A percentile compares a stretch with the other conserved stretches of the same genome.
phyloP scores from a whole-genome alignment of 1,284 basidiomycete species.

The Microbotryomycetes sp. region DNA sequence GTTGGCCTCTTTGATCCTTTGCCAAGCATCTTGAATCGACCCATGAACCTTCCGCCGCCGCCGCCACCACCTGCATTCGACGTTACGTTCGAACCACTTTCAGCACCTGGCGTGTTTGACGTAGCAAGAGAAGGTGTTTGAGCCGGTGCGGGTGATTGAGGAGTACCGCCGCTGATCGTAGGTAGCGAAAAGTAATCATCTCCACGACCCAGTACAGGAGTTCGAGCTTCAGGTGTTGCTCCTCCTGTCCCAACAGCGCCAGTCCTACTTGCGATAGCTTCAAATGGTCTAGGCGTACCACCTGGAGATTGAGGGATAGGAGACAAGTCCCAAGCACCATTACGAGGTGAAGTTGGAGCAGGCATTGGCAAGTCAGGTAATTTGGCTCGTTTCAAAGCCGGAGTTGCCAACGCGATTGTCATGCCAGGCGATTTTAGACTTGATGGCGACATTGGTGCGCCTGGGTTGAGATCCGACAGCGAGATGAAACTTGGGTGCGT shows the following conservation, averaged over 20 bases:
- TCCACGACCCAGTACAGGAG: slow-evolving; percentile 20
- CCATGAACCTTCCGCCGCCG: slow-evolving; percentile 25
- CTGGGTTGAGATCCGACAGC: slow-evolving; percentile 38
- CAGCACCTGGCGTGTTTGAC: slow-evolving; percentile 3
- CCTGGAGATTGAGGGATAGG: slow-evolving; percentile 23
- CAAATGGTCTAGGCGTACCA: background rate
- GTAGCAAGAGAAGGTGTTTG: slow-evolving; percentile 1
- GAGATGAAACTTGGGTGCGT: slow-evolving; percentile 40
- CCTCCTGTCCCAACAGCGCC: background rate
- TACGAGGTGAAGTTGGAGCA: slow-evolving; percentile 7
- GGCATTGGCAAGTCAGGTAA: slow-evolving; percentile 41
- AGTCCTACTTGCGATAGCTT: background rate
- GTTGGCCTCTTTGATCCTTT: slow-evolving; percentile 24
- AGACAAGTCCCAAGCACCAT: slow-evolving; percentile 11
- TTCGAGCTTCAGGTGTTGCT: slow-evolving; percentile 5
- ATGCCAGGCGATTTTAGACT: slow-evolving; percentile 44
- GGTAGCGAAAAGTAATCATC: slow-evolving; percentile 32
- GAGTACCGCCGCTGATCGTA: background rate
- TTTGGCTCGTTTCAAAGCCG: slow-evolving; percentile 55
- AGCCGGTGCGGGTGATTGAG: background rate
- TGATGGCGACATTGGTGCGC: slow-evolving; percentile 31
- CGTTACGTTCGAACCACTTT: background rate
- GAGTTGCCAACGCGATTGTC: slow-evolving; percentile 57
- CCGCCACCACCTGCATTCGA: background rate
- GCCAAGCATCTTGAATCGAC: slow-evolving; percentile 23